phyloP scores from a whole-genome alignment of 2,329 filamentous ascomycete species.

The Clarireedia sp. region DNA sequence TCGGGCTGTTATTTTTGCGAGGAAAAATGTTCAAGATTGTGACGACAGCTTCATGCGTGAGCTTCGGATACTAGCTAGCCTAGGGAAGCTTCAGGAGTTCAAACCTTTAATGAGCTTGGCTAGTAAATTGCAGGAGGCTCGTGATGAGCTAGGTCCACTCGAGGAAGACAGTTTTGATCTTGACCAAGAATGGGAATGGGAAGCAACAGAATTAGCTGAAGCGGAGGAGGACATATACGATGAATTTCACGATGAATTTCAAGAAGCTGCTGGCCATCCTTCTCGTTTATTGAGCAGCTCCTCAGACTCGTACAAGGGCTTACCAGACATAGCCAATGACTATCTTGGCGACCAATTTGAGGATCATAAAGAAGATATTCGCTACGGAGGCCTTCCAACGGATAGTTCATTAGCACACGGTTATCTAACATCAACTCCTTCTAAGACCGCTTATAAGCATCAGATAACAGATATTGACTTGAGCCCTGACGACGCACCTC shows the following conservation, averaged over 20 bases:
- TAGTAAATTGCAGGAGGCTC: background rate
- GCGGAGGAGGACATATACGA: background rate
- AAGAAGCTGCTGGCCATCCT: background rate
- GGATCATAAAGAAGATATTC: background rate
- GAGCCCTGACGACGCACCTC: background rate
- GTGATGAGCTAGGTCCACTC: background rate
- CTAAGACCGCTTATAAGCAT: too few species aligned
- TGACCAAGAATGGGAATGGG: background rate
- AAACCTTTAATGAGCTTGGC: background rate
- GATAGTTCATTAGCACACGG: background rate
- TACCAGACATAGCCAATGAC: background rate
- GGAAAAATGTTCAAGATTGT: background rate
- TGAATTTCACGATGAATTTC: background rate
- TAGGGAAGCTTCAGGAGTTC: background rate
- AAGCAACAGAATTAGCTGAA: background rate
- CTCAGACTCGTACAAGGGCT: background rate
- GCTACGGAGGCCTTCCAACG: background rate
- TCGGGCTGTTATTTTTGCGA: background rate
- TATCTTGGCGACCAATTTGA: background rate
- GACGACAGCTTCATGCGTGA: background rate
- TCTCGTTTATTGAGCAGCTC: background rate
- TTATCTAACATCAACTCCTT: too few species aligned
- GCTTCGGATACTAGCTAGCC: background rate
- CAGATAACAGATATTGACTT: too few species aligned
- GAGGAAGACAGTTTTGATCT: background rate